Base-by-base conservation (phyloP, 2,329 filamentous ascomycete species). In the Cytospora piceae region DNA sequence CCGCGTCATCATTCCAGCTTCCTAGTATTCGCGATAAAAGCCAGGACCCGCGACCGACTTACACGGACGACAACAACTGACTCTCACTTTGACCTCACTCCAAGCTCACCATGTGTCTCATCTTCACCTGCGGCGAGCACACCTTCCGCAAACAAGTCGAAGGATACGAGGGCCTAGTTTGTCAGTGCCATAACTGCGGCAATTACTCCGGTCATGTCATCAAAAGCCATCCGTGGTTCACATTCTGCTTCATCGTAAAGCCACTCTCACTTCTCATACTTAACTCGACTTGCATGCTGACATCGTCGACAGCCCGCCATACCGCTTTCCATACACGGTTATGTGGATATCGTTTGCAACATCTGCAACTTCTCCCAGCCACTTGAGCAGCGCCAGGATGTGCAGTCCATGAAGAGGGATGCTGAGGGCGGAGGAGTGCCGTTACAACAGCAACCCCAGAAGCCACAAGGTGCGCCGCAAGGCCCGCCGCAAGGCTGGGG, bases 321-420 rank as follows among this genome's bases (percentile, higher is more conserved):
- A 31, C 91, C 91, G 0, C 88, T 93, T 73, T 88, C 86, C 55
- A 80, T 89, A 69, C 83, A 85, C 65, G 87, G 86, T 63, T 88
- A 89, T 77, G 81, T 88, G 71, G 90, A 93, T 72, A 83, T 94
- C 64, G 80, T 83, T 66, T 94, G 91, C 80, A 83, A 87, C 73
- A 87, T 93, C 75, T 94, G 91, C 83, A 87, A 89, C 74, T 93
- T 92, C 75, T 84, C 86, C 69, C 90, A 94, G 75, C 86, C 87
- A 12, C 81, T 90, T 63, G 80, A 85, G 69, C 80, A 83, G 71
- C 79, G 85, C 17, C 83, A 78, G 15, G 85, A 88, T 67, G 83
- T 87, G 58, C 80, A 82, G 73, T 79, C 79, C 63, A 84, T 87
- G 70, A 77, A 78, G 56, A 58, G 24, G 22, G 66, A 49, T 11